A percentile compares a stretch with the other conserved stretches of the same genome.
Evolutionary conservation across 2,329 filamentous ascomycete species (phyloP).

Genomic region (Colletotrichum sp.): DNA sequence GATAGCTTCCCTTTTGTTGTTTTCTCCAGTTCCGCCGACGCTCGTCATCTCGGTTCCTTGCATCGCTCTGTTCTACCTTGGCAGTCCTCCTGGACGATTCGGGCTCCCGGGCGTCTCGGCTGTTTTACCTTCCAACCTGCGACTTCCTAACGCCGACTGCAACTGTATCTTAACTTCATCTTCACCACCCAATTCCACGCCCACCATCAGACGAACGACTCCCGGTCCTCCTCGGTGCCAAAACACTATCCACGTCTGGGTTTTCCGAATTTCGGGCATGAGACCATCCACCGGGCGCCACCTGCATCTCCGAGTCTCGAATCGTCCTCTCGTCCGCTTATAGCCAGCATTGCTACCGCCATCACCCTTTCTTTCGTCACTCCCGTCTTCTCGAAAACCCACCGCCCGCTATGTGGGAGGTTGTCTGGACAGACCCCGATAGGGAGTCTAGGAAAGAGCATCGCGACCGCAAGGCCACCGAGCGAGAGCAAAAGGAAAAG

Average conservation of each 20-base stretch:
- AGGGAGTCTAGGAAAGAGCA: conserved; percentile 59
- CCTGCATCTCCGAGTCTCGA: not conserved
- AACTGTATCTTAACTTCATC: conserved; percentile 13
- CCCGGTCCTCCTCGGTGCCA: not conserved
- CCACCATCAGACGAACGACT: not conserved
- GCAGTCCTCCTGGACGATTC: not conserved
- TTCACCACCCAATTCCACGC: not conserved
- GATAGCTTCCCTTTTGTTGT: not conserved
- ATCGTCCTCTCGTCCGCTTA: not conserved
- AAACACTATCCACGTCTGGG: not conserved
- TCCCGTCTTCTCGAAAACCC: not conserved
- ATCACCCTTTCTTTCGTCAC: not conserved
- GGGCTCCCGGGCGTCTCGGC: not conserved
- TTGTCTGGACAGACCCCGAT: conserved; percentile 62
- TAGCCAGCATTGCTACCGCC: not conserved
- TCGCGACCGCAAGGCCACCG: conserved; percentile 52
- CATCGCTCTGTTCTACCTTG: not conserved
- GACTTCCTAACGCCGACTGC: not conserved
- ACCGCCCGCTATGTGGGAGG: conserved; percentile 57
- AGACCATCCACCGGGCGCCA: not conserved
- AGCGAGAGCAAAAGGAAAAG: conserved; percentile 36
- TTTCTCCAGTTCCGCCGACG: not conserved
- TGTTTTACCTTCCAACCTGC: conserved; percentile 4
- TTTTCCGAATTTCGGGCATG: not conserved
- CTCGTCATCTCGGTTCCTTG: not conserved